Evolutionary conservation across 345 rosid genomes (phyloP), one percentile per base, ranked within the genome.

Genomic region (Camelina sativa): DNA sequence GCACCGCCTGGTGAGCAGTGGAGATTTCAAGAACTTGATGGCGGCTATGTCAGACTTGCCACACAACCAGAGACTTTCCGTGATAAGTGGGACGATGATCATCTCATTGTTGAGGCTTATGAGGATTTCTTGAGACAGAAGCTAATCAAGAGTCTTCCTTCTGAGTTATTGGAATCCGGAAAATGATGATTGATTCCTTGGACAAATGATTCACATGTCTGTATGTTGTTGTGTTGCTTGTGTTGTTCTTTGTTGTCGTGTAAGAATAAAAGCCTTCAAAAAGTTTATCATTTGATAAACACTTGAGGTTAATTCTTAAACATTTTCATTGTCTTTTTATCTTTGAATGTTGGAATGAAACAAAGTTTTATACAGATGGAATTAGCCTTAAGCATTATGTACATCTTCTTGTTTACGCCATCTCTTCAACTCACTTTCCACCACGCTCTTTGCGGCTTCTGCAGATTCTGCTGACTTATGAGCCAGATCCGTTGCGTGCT

Each of bases 401-500:
- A 50, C 76, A 75, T 76, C 71, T 73, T 85, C 83, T 72, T 85
- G 73, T 66, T 87, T 76, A 19, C 86, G 89, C 88, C 89, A 78
- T 73, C 71, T 89, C n/a, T 5, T 59, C 65, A 95, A 92, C 69
- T 95, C 97, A 25, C 69, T 84, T 60, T 90, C 88, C 6, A 95
- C 82, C 40, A 77, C 81, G 16, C 30, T 81, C 78, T 86, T 83
- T 4, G 96, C 97, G 0, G 93, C 86, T 69, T 87, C 90, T 5
- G 97, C 91, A 61, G 72, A 75, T 53, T 88, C 87, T 12, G 90
- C 89, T 25, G 94, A 84, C 77, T 79, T 89, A 78, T 89, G 66
- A 38, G 98, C 99, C 52, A 85, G 34, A 1, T 86, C 97, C 2
- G 89, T 92, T 7, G 92, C 97, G 7, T 81, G 79, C 37, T 89